phyloP scores from a whole-genome alignment of 768 basidiomycete species.

The Collybiopsis confluens region DNA sequence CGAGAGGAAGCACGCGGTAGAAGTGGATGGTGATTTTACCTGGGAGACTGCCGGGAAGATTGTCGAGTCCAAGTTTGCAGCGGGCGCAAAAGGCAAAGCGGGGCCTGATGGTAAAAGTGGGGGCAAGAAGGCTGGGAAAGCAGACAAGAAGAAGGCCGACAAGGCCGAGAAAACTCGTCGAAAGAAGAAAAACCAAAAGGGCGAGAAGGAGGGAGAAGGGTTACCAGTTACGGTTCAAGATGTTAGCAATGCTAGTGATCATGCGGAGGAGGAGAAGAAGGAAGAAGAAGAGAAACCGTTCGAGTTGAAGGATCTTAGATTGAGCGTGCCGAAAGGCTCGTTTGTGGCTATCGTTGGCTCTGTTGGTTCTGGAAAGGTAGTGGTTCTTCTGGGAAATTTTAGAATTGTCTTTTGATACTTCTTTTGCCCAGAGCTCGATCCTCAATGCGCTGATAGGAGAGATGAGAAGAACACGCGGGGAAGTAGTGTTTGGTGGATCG shows the following conservation, averaged over 20 bases:
- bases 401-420: background rate
- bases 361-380: slow-evolving; percentile 51
- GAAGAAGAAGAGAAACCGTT: slow-evolving; percentile 9
- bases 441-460: slow-evolving; percentile 37
- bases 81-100: slow-evolving; percentile 13
- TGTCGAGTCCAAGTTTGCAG: slow-evolving; percentile 18
- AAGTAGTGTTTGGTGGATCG: slow-evolving; percentile 49
- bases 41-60: slow-evolving; percentile 30
- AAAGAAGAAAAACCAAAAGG: slow-evolving; percentile 8
- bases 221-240: slow-evolving; percentile 15
- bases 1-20: slow-evolving; percentile 23
- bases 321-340: slow-evolving; percentile 31
- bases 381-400: no score
- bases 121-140: slow-evolving; percentile 11
- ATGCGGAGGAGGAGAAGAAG: no score
- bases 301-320: slow-evolving; percentile 7
- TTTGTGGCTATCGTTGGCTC: slow-evolving; percentile 48
- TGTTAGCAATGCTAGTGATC: background rate
- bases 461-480: slow-evolving; percentile 41
- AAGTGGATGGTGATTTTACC: slow-evolving; percentile 25
- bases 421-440: slow-evolving; percentile 24
- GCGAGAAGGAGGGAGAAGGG: slow-evolving; percentile 13
- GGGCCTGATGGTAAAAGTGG: slow-evolving; percentile 11
- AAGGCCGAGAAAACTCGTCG: slow-evolving; percentile 10
- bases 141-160: slow-evolving; percentile 10